These are phyloP conservation scores for Penicillium sumatraense DNA, from an alignment of 2,329 filamentous ascomycete genomes.

Conservation along the genomic window DNA sequence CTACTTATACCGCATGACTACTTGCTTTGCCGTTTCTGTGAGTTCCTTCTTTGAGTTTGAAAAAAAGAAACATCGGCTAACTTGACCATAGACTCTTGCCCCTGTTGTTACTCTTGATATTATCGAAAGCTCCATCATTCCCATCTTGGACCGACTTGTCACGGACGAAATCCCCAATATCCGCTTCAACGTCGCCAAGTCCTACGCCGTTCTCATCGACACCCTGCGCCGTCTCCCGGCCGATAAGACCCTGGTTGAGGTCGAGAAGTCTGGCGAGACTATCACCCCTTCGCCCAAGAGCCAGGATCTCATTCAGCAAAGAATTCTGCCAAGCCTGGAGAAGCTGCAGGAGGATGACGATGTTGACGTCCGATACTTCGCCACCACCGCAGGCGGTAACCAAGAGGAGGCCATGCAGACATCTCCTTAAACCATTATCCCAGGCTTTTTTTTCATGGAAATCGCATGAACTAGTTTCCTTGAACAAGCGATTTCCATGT, in stretches of 20 bases:
- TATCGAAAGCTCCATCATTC: constrained; percentile 89
- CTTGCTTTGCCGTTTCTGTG: constrained; percentile 98
- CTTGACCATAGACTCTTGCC: constrained; percentile 74
- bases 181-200: constrained; percentile 99
- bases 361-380: constrained; percentile 97
- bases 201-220: constrained; percentile 85
- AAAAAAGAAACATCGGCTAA: constrained; percentile 30
- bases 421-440: constrained; percentile 44
- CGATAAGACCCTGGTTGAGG: constrained; percentile 79
- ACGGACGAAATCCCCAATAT: constrained; percentile 97
- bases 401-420: constrained; percentile 60
- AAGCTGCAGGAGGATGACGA: constrained; percentile 97
- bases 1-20: constrained; percentile 99
- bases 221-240: constrained; percentile 91
- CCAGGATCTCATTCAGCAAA: constrained; percentile 80
- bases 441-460: constrained; percentile 6
- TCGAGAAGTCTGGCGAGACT: constrained; percentile 75
- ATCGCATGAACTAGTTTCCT: constrained; percentile 10
- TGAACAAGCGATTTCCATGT: constrained; percentile 1
- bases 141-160: constrained; percentile 93
- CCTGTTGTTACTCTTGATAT: constrained; percentile 92
- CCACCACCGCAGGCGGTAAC: constrained; percentile 77
- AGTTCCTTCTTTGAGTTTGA: constrained; percentile 45
- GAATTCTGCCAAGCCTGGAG: constrained; percentile 85
- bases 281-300: constrained; percentile 68